Base-by-base conservation (phyloP, 805 yeast species). In the Blastobotrys parvus region DNA sequence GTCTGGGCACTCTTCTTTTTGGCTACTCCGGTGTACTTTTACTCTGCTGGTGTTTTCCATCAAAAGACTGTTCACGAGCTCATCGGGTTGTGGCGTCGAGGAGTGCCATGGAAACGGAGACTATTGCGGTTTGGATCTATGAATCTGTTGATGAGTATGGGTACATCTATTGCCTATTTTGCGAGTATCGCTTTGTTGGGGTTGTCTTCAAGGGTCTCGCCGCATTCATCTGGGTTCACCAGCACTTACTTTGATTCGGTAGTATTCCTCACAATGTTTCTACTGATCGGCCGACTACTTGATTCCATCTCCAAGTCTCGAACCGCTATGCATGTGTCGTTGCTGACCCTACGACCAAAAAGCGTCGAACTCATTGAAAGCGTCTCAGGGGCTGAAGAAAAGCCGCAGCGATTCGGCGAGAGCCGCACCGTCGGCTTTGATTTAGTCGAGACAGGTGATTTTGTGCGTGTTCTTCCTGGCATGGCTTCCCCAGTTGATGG, bases 361-460 rank as follows among this genome's bases (percentile, higher is more conserved):
- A 57, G 57, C 15, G 82, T 81, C 0, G 68, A 69, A 1, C 57
- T 78, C 16, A 61, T 72, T 6, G 64, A 64, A 21, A 45, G 47
- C 17, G 51, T 47, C 16, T 47, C 52, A 16, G 11, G 11, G 11
- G 29, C 29, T 25, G 29, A 25, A 11, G 34, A 29, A 15, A 46
- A 51, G 29, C 10, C 29, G 11, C 39, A 35, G n/a, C 19, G n/a
- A 33, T 41, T 30, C 17, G 55, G 48, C 1, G 44, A 50, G 17
- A 50, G 42, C 1, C 46, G 38, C 20, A 31, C 39, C 1, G 38
- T 35, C 3, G 37, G n/a, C 18, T 15, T 38, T 11, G 68, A 65
- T 42, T 49, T 72, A 39, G 64, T 90, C 25, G 95, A 90, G 58
- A 85, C 95, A 2, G 96, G 97, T 47, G 98, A 92, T 59, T 77